Evolutionary conservation across 345 rosid genomes (phyloP).

Genomic region (Syzygium jambos): DNA sequence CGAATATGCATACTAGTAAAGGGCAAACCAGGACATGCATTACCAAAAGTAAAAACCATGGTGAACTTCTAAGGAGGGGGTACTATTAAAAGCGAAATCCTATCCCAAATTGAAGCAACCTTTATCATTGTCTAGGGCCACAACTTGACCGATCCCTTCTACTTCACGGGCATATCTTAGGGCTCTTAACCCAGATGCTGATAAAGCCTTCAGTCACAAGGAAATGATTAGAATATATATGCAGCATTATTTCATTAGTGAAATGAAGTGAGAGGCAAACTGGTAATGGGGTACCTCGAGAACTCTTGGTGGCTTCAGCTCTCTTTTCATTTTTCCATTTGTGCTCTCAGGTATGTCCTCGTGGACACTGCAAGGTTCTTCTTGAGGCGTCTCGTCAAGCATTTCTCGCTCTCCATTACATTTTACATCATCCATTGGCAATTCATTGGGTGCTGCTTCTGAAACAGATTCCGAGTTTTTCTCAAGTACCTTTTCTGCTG

Average conservation of each 20-base stretch:
- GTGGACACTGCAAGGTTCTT: constrained; percentile 23
- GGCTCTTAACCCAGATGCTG: constrained; percentile 96
- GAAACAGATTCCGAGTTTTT: constrained; percentile 26
- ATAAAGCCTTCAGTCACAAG: constrained; percentile 55
- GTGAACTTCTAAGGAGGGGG: background rate
- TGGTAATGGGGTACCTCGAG: constrained; percentile 59
- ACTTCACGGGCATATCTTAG: constrained; percentile 91
- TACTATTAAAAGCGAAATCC: background rate
- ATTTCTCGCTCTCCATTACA: constrained; percentile 30
- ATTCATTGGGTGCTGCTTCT: constrained; percentile 22
- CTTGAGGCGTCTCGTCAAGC: constrained; percentile 27
- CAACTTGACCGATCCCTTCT: constrained; percentile 88
- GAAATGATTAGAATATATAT: background rate
- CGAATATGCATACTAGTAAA: background rate
- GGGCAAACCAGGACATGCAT: background rate
- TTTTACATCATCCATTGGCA: constrained; percentile 19
- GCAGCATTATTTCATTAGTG: background rate
- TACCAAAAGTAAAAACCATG: background rate
- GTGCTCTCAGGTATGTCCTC: constrained; percentile 34
- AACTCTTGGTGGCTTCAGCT: constrained; percentile 78
- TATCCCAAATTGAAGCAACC: constrained; percentile 28
- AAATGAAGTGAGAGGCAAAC: background rate
- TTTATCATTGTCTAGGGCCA: constrained; percentile 92
- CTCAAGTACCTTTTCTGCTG: constrained; percentile 23
- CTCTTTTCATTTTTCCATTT: constrained; percentile 37